phyloP scores from a whole-genome alignment of 306 rosid genomes.

The Nissolia schottii region DNA sequence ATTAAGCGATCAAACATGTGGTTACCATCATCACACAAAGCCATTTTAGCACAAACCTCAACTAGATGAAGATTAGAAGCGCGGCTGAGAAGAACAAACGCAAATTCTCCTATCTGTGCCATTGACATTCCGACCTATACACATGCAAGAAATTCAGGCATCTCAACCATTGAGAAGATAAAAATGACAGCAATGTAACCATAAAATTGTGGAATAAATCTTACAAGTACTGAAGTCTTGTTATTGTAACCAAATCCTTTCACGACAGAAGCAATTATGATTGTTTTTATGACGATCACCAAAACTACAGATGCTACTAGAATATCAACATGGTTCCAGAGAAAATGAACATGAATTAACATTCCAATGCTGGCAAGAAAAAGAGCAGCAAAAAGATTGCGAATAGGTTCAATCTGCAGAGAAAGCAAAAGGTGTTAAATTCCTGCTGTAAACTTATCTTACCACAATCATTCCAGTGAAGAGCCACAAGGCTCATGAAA shows the following conservation, averaged over 20 bases:
- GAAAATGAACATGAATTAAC: conserved; percentile 96
- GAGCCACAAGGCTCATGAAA: conserved; percentile 6
- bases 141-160: conserved; percentile 24
- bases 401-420: conserved; percentile 91
- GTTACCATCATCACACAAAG: neutral
- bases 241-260: conserved; percentile 96
- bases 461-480: conserved; percentile 9
- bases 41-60: conserved; percentile 56
- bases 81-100: conserved; percentile 97
- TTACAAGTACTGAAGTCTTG: conserved; percentile 90
- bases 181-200: neutral
- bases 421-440: conserved; percentile 19
- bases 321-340: conserved; percentile 95
- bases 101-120: conserved; percentile 95
- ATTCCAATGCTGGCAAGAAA: conserved; percentile 98
- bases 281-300: conserved; percentile 80
- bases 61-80: conserved; percentile 98
- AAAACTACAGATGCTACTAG: conserved; percentile 90
- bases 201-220: conserved; percentile 31
- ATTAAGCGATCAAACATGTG: neutral
- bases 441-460: conserved; percentile 1
- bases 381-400: conserved; percentile 91
- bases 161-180: conserved; percentile 4
- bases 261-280: conserved; percentile 70
- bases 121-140: conserved; percentile 91